Evolutionary conservation across 345 rosid species (phyloP).

Genomic region (Passiflora organensis): DNA sequence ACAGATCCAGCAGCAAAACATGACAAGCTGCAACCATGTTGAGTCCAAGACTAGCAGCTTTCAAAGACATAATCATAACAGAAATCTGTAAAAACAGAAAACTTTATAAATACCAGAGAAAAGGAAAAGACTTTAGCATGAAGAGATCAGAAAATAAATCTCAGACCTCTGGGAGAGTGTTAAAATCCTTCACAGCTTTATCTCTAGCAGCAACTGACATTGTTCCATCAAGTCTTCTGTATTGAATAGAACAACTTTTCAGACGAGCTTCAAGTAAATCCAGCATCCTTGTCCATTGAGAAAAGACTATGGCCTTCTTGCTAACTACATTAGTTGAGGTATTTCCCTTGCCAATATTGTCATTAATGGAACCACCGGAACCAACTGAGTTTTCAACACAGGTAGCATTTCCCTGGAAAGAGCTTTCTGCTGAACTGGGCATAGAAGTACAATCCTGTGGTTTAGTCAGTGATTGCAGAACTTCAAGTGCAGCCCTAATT

Average conservation of each 20-base stretch:
- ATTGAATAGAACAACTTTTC: slow-evolving; percentile 61
- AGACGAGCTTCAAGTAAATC: slow-evolving; percentile 82
- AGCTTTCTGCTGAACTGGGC: slow-evolving; percentile 16
- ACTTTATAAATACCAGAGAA: neutral
- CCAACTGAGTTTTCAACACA: slow-evolving; percentile 25
- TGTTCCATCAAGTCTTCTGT: slow-evolving; percentile 96
- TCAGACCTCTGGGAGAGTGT: slow-evolving; percentile 80
- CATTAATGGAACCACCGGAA: slow-evolving; percentile 10
- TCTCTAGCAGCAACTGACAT: slow-evolving; percentile 93
- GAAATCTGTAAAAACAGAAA: slow-evolving; percentile 45
- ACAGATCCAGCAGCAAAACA: slow-evolving; percentile 80
- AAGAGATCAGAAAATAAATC: neutral
- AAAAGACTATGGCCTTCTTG: slow-evolving; percentile 89
- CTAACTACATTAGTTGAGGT: slow-evolving; percentile 36
- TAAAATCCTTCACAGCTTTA: slow-evolving; percentile 95
- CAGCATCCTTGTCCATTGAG: slow-evolving; percentile 97
- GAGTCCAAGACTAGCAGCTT: slow-evolving; percentile 97
- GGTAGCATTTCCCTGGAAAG: slow-evolving; percentile 18
- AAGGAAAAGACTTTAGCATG: neutral
- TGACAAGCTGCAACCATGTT: slow-evolving; percentile 97
- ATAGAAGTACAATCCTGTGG: slow-evolving; percentile 27
- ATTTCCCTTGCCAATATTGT: slow-evolving; percentile 22
- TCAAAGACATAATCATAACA: slow-evolving; percentile 93
- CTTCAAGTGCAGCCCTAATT: slow-evolving; percentile 83
- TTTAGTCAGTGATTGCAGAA: slow-evolving; percentile 57